Evolutionary conservation across 192 early-diverging fungal genomes (phyloP).

Genomic region (Chytriomyces sp.): DNA sequence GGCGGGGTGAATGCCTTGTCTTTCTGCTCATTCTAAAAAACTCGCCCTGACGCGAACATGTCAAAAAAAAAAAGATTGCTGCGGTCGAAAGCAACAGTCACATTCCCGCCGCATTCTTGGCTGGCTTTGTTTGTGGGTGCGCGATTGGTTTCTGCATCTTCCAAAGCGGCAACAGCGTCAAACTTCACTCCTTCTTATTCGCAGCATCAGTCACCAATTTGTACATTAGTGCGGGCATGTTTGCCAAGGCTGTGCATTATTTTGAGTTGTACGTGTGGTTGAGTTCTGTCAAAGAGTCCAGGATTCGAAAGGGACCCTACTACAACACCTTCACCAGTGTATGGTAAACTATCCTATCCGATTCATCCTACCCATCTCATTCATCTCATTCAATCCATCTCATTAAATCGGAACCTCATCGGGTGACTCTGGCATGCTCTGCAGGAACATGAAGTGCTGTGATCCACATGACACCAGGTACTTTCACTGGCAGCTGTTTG

Average conservation of each 20-base stretch:
- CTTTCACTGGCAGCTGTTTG: slow-evolving; percentile 72
- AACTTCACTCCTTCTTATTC: slow-evolving; percentile 80
- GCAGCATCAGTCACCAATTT: slow-evolving; percentile 72
- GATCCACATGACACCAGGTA: slow-evolving; percentile 50
- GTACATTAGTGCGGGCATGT: slow-evolving; percentile 81
- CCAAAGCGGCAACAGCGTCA: slow-evolving; percentile 35
- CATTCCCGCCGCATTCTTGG: slow-evolving; percentile 80
- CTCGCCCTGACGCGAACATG: not conserved
- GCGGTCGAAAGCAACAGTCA: slow-evolving; percentile 65
- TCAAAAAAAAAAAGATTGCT: slow-evolving; percentile 42
- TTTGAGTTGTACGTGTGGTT: slow-evolving; percentile 73
- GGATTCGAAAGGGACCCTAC: not conserved
- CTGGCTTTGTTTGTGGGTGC: slow-evolving; percentile 71
- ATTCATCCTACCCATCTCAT: slow-evolving; percentile 21
- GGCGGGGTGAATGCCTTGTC: slow-evolving; percentile 74
- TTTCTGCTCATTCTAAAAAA: not conserved
- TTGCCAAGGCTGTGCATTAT: slow-evolving; percentile 66
- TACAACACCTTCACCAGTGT: slow-evolving; percentile 1
- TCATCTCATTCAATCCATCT: not conserved
- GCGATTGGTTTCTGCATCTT: slow-evolving; percentile 78
- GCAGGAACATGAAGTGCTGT: slow-evolving; percentile 54
- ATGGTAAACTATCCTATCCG: slow-evolving; percentile 28
- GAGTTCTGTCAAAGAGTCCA: not conserved
- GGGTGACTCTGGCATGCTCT: not conserved
- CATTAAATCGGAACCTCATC: too few species aligned